phyloP scores from a whole-genome alignment of 495 filamentous ascomycete genomes.

The Xylaria flabelliformis region DNA sequence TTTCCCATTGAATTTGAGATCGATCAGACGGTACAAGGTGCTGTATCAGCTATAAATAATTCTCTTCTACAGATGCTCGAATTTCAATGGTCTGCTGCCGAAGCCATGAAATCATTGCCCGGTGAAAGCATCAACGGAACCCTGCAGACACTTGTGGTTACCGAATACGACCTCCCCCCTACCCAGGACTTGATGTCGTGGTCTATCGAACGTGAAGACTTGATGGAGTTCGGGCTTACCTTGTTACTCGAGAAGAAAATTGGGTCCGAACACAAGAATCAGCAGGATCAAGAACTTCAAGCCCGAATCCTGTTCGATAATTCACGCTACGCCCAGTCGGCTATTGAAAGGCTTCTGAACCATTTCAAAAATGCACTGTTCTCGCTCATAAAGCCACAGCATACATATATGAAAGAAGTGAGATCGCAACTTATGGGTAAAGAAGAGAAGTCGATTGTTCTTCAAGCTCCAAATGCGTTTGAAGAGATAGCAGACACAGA shows the following conservation, averaged over 20 bases:
- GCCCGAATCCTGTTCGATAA: not conserved
- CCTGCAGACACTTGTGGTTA: not conserved
- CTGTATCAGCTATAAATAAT: not conserved
- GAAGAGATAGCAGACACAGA: not conserved
- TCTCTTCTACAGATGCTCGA: not conserved
- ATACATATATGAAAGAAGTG: not conserved
- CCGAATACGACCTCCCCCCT: not conserved
- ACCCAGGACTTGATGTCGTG: not conserved
- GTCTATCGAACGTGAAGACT: not conserved
- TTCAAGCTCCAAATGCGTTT: not conserved
- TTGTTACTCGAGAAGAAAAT: not conserved
- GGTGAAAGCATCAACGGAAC: conserved; percentile 3
- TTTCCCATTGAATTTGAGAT: not conserved
- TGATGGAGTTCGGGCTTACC: not conserved
- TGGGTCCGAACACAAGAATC: not conserved
- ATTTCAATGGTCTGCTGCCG: conserved; percentile 1
- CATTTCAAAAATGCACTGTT: not conserved
- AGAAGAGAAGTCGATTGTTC: not conserved
- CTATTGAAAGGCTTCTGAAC: not conserved
- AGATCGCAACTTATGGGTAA: not conserved
- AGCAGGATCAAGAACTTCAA: not conserved
- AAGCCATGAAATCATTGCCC: not conserved
- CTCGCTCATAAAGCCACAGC: not conserved
- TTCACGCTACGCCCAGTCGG: not conserved
- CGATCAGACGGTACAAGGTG: not conserved